A percentile compares a stretch with the other conserved stretches of the same genome.
Evolutionary conservation across 2,329 filamentous ascomycete genomes (phyloP).

Genomic region (Periconia digitata): DNA sequence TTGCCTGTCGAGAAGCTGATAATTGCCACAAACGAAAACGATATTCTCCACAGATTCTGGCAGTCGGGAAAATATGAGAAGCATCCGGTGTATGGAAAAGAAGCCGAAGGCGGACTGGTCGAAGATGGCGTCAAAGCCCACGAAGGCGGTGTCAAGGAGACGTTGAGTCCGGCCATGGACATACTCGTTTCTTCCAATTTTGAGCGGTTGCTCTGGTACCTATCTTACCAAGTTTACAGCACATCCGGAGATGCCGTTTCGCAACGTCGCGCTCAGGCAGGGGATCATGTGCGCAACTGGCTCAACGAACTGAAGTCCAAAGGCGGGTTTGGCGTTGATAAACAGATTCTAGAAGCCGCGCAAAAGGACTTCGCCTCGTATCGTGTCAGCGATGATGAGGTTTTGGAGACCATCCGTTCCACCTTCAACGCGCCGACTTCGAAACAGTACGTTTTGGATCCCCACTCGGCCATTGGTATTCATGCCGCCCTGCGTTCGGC

Average conservation of each 20-base stretch:
- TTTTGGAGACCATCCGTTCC: slow-evolving; percentile 50
- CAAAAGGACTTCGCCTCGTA: slow-evolving; percentile 80
- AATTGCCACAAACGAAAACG: slow-evolving; percentile 95
- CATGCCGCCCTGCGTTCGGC: slow-evolving; percentile 73
- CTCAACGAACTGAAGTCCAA: slow-evolving; percentile 76
- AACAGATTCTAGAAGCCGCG: slow-evolving; percentile 70
- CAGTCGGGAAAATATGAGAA: slow-evolving; percentile 88
- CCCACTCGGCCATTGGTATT: slow-evolving; percentile 87
- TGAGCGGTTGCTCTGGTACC: slow-evolving; percentile 91
- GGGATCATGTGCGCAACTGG: slow-evolving; percentile 78
- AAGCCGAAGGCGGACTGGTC: slow-evolving; percentile 57
- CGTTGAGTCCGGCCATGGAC: slow-evolving; percentile 94
- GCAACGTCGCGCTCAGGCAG: slow-evolving; percentile 54
- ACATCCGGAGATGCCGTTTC: slow-evolving; percentile 44
- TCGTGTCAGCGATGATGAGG: slow-evolving; percentile 59
- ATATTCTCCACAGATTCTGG: slow-evolving; percentile 96
- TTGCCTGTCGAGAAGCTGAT: slow-evolving; percentile 85
- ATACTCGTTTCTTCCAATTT: slow-evolving; percentile 97
- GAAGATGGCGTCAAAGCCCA: slow-evolving; percentile 64
- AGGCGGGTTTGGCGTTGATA: slow-evolving; percentile 80
- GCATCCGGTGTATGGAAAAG: slow-evolving; percentile 62
- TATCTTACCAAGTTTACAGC: slow-evolving; percentile 63
- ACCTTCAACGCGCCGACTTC: slow-evolving; percentile 53
- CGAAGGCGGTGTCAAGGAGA: slow-evolving; percentile 79
- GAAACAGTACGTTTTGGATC: slow-evolving; percentile 77